These are phyloP conservation scores for Diaporthe ilicicola DNA, from an alignment of 2,329 filamentous ascomycete species.

Conservation along the genomic window DNA sequence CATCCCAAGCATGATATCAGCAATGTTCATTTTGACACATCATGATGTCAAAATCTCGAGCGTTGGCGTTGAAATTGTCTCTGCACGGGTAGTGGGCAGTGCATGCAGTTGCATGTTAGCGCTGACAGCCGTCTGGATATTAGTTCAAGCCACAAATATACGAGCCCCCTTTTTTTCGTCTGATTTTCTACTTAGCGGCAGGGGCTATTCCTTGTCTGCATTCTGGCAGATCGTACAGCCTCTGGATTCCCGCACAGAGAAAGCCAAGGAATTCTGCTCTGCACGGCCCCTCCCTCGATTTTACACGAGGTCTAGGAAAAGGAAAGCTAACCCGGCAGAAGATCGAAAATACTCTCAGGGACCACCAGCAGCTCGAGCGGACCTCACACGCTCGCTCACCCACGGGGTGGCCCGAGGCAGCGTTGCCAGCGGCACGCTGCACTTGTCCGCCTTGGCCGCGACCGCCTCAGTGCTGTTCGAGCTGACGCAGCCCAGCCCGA, in stretches of 20 bases:
- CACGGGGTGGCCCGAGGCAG: conserved; percentile 28
- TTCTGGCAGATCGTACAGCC: neutral
- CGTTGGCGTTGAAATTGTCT: neutral
- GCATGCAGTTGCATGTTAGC: neutral
- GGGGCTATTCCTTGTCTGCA: neutral
- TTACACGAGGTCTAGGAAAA: neutral
- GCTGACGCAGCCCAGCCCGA: conserved; percentile 46
- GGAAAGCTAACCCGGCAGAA: neutral
- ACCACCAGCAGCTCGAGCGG: neutral
- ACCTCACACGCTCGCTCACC: neutral
- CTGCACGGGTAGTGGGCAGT: neutral
- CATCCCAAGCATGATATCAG: neutral
- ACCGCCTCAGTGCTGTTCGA: conserved; percentile 45
- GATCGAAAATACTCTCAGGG: neutral
- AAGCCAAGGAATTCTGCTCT: neutral
- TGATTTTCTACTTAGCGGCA: neutral
- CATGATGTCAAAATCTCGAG: neutral
- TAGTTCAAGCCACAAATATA: neutral
- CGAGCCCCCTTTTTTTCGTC: neutral
- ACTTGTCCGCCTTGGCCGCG: conserved; percentile 44
- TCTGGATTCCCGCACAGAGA: neutral
- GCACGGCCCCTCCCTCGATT: neutral
- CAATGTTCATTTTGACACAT: neutral
- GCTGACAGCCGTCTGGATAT: neutral
- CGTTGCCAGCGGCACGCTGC: conserved; percentile 42